Evolutionary conservation across 1,139 yeast genomes (phyloP).

Genomic region (Saccharomycopsis phalli): DNA sequence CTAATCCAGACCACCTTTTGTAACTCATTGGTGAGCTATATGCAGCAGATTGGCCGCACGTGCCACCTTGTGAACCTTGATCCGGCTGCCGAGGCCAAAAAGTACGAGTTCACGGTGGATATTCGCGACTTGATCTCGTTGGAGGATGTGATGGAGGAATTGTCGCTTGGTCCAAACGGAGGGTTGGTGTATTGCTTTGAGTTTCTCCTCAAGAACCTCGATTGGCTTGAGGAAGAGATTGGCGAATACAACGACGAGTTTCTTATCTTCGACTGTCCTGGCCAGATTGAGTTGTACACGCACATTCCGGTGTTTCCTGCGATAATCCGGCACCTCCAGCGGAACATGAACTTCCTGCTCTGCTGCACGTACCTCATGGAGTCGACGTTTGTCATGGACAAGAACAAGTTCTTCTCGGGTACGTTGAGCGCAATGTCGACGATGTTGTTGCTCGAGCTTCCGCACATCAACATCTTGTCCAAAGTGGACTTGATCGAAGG

Average conservation of each 20-base stretch:
- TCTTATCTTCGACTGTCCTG: slow-evolving; percentile 93
- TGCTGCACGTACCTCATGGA: slow-evolving; percentile 92
- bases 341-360: slow-evolving; percentile 68
- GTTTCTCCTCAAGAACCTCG: slow-evolving; percentile 73
- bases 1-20: slow-evolving; percentile 63
- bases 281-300: slow-evolving; percentile 92
- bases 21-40: slow-evolving; percentile 74
- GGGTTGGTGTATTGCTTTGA: slow-evolving; percentile 92
- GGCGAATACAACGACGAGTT: slow-evolving; percentile 93
- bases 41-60: slow-evolving; percentile 83
- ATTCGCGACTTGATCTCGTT: slow-evolving; percentile 83
- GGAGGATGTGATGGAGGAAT: slow-evolving; percentile 95
- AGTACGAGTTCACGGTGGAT: slow-evolving; percentile 87
- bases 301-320: slow-evolving; percentile 91
- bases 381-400: slow-evolving; percentile 87
- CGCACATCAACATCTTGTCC: slow-evolving; percentile 84
- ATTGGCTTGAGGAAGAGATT: slow-evolving; percentile 94
- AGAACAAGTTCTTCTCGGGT: slow-evolving; percentile 88
- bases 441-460: slow-evolving; percentile 88
- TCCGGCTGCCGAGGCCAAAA: slow-evolving; percentile 95
- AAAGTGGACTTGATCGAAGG: slow-evolving; percentile 80
- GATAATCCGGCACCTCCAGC: slow-evolving; percentile 73
- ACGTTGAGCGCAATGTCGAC: slow-evolving; percentile 97
- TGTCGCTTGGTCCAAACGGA: slow-evolving; percentile 93
- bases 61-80: slow-evolving; percentile 93